Base-by-base conservation (phyloP, 2,329 filamentous ascomycete species). In the Corynespora cassiicola region DNA sequence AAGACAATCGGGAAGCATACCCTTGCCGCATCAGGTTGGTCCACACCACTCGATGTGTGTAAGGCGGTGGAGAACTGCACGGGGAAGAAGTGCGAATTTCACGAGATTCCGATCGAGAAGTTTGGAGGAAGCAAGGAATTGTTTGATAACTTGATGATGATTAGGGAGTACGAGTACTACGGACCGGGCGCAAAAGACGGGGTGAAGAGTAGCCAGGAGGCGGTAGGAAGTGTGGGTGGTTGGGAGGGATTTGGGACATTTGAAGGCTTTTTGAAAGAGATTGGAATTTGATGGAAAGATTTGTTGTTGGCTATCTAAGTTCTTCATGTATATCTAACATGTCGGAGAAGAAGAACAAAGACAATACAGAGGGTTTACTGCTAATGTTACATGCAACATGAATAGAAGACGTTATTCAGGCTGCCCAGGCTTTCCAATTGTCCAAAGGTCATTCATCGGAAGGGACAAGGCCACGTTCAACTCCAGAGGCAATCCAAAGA, bases 101-200 rank as follows among this genome's bases (percentile, higher is more conserved):
- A 22, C 17, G 39, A 47, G 18, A 33, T 47, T 11, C 23, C 31
- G 10, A 28, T 41, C n/a, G n/a, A n/a, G 12, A 34, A 26, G 31
- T 18, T 25, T 23, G 21, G 31, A 22, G 39, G 42, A 10, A 42
- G 39, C 17, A 45, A 49, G 27, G 45, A 52, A 37, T 16, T 49
- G 29, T 38, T 46, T 16, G 45, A 47, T 23, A 50, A 47, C 35
- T 31, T 50, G 34, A 33, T 45, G 39, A 50, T 45, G 43, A 47
- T 47, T 11, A 29, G 35, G 11, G 46, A 47, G 26, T 47, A 44
- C 25, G 38, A 44, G 14, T 47, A 47, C 16, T 47, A 50, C 31
- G 49, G 49, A n/a, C 38, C 39, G 19, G 40, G 38, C 3, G 39
- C 40, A 3, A 31, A 39, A 14, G 39, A 43, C 11, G 44, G 44